These are phyloP conservation scores for Penicillium mononematosum DNA, from an alignment of 495 filamentous ascomycete species.

Conservation along the genomic window DNA sequence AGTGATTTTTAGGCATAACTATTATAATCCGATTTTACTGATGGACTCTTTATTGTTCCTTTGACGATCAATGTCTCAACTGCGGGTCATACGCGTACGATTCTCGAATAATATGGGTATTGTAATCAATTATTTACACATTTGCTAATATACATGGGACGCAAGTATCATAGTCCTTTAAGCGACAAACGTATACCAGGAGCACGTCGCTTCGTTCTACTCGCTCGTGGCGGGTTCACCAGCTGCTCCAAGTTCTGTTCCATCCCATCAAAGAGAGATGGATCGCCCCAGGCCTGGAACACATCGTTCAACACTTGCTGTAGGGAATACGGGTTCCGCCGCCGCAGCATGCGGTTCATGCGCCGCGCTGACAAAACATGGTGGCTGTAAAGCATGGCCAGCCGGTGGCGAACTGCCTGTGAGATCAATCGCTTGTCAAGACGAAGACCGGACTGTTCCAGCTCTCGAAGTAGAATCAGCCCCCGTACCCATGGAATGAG, in stretches of 20 bases:
- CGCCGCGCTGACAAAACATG: constrained; percentile 28
- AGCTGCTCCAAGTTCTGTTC: constrained; percentile 19
- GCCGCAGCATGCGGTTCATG: constrained; percentile 39
- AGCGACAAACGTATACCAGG: constrained; percentile 9
- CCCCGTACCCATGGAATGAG: constrained; percentile 50
- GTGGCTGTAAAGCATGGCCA: constrained; percentile 50
- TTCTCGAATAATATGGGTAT: constrained; percentile 7
- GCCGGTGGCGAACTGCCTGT: constrained; percentile 46
- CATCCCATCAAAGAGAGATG: constrained; percentile 26
- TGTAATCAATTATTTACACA: constrained; percentile 10
- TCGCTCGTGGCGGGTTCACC: constrained; percentile 29
- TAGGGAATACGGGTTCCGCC: constrained; percentile 34
- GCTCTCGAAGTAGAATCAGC: constrained; percentile 48
- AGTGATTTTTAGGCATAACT: neutral
- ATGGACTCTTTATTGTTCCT: neutral
- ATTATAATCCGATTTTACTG: neutral
- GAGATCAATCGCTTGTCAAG: constrained; percentile 38
- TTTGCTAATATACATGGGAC: constrained; percentile 10
- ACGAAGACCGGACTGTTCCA: constrained; percentile 47
- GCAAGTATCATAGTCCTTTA: constrained; percentile 4
- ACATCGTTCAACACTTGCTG: constrained; percentile 35
- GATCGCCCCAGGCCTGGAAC: constrained; percentile 36
- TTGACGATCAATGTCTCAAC: neutral
- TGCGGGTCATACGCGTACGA: neutral
- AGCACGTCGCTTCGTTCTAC: constrained; percentile 17